A percentile compares a stretch with the other conserved stretches of the same genome.
Conservation (phyloP, 2,329 filamentous ascomycete species). For the Penicillium sp. region DNA sequence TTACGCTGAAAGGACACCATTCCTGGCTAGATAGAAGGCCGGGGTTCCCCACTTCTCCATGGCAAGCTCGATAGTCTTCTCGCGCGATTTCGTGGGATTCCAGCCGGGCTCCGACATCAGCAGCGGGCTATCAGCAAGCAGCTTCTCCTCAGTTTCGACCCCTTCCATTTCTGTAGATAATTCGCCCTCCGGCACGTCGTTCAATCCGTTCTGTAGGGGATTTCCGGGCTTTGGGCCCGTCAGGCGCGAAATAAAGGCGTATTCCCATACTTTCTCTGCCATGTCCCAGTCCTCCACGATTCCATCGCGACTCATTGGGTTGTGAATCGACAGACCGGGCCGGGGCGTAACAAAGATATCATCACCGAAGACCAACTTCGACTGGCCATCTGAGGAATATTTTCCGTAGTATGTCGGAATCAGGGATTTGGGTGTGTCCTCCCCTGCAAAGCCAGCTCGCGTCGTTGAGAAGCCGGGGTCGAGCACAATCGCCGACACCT, state of each 20-base stretch:
- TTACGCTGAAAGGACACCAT: conserved; percentile 75
- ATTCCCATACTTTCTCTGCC: conserved; percentile 81
- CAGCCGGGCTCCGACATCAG: conserved; percentile 90
- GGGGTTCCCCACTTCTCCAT: conserved; percentile 96
- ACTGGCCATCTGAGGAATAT: conserved; percentile 44
- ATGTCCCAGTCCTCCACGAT: conserved; percentile 95
- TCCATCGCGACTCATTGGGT: conserved; percentile 82
- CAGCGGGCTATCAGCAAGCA: conserved; percentile 78
- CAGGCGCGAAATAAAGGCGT: conserved; percentile 78
- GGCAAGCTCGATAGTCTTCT: conserved; percentile 89
- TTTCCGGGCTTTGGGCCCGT: conserved; percentile 65
- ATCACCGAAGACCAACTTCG: conserved; percentile 69
- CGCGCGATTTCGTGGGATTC: conserved; percentile 77
- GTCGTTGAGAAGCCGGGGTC: conserved; percentile 87
- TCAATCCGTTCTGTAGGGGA: conserved; percentile 67
- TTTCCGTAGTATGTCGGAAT: conserved; percentile 81
- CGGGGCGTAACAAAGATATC: conserved; percentile 74
- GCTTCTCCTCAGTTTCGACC: conserved; percentile 59
- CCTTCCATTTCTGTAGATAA: conserved; percentile 56
- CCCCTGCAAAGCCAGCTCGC: conserved; percentile 91
- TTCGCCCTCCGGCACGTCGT: conserved; percentile 53
- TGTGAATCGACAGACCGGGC: conserved; percentile 70
- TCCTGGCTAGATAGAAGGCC: conserved; percentile 86
- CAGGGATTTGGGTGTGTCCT: conserved; percentile 91
- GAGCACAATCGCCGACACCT: conserved; percentile 92